Base-by-base conservation (phyloP, 140 eudicot species). In the Stevia rebaudiana region DNA sequence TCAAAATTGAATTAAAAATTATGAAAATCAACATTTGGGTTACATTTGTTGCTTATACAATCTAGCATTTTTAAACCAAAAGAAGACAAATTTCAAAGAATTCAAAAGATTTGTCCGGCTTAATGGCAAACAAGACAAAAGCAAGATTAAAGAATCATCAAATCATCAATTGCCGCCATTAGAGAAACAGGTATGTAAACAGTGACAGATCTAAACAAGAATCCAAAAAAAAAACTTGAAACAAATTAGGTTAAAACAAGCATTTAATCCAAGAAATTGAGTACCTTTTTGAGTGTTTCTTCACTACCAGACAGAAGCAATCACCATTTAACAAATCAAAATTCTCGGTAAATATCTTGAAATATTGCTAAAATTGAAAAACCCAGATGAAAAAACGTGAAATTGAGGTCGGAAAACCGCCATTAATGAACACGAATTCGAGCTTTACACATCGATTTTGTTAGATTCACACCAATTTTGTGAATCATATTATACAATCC, bases 131-230 rank as follows among this genome's bases (percentile, higher is more conserved):
- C 48, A 52, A 81, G 75, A 74, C 65, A 56, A 58, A 54, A 56
- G 62, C 68, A 62, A 61, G 68, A 40, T 58, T 24, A 28, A 74
- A 80, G 61, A 74, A 71, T 72, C 57, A 74, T 47, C 67, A 74
- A 73, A 71, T 72, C 58, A 74, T 48, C 68, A 77, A 58, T 54
- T 83, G 86, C 79, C 81, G 77, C 74, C 81, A 40, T 56, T 58
- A 7, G 44, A 56, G 74, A 77, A 72, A 18, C 52, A 75, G 60
- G 18, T 22, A 46, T 72, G 37, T 12, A 36, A 24, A 73, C 59
- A 72, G 50, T 11, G 63, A 65, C 77, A 64, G 74, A 80, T 70
- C 70, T 53, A 69, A 64, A 44, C 40, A 76, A 41, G 30, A 61
- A 35, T 28, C 72, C 67, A 68, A 68, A 63, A 16, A 31, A 10